These are phyloP conservation scores for Erysiphe pulchra DNA, from an alignment of 2,329 filamentous ascomycete species.

Conservation along the genomic window DNA sequence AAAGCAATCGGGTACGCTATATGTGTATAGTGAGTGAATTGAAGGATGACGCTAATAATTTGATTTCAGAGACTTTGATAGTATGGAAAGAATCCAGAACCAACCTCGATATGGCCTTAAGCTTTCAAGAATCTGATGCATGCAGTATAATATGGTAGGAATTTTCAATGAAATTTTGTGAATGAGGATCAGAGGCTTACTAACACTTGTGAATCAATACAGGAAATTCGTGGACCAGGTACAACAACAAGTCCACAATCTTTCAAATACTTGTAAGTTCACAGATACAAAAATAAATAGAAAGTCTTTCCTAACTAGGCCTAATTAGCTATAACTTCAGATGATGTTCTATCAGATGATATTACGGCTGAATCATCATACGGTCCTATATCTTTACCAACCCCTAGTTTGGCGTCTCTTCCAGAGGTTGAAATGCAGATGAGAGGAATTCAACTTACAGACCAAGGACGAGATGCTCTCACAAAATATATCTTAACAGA, in stretches of 20 bases:
- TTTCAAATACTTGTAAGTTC: conserved; percentile 32
- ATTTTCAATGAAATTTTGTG: neutral
- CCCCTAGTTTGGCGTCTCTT: conserved; percentile 59
- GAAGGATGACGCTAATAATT: neutral
- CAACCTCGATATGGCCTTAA: conserved; percentile 87
- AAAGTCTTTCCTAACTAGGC: neutral
- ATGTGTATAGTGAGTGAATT: neutral
- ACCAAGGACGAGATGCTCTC: conserved; percentile 57
- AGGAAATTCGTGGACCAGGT: conserved; percentile 83
- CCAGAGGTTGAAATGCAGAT: conserved; percentile 66
- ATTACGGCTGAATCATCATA: conserved; percentile 43
- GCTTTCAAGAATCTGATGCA: conserved; percentile 91
- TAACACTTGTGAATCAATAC: conserved; percentile 1
- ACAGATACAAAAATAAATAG: neutral
- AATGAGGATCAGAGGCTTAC: neutral
- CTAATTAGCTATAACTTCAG: conserved; percentile 17
- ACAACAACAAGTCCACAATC: conserved; percentile 46
- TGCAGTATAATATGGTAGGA: conserved; percentile 74
- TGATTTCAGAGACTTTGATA: conserved; percentile 58
- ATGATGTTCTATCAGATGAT: conserved; percentile 78
- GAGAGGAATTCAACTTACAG: conserved; percentile 48
- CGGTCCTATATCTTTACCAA: conserved; percentile 46
- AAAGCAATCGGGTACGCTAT: conserved; percentile 43
- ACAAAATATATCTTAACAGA: conserved; percentile 68
- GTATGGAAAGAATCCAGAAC: conserved; percentile 80